These are phyloP conservation scores for Phialemoniopsis sp. DNA, from an alignment of 2,329 filamentous ascomycete genomes.

Conservation along the genomic window DNA sequence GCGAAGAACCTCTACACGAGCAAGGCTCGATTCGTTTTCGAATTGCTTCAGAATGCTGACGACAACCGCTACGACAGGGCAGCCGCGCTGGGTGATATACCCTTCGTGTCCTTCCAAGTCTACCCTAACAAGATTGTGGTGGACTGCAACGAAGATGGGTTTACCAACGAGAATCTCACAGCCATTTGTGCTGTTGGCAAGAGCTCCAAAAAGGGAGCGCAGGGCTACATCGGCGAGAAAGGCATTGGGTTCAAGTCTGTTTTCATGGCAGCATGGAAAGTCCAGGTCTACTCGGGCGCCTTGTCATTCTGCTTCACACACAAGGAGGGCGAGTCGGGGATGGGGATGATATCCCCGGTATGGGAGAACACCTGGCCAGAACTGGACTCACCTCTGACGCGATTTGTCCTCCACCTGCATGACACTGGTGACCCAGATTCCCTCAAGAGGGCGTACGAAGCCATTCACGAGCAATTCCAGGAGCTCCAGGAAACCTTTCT, in stretches of 20 bases:
- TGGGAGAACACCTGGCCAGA: slow-evolving; percentile 26
- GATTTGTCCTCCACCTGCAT: slow-evolving; percentile 32
- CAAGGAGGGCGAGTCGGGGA: slow-evolving; percentile 31
- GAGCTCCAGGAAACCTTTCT: slow-evolving; percentile 32
- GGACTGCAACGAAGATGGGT: slow-evolving; percentile 48
- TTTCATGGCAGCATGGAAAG: slow-evolving; percentile 39
- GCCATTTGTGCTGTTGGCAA: slow-evolving; percentile 40
- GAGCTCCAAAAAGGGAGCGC: slow-evolving; percentile 36
- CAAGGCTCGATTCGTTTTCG: slow-evolving; percentile 43
- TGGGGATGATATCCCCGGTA: slow-evolving; percentile 45
- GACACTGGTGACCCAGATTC: slow-evolving; percentile 13
- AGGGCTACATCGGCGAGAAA: slow-evolving; percentile 44
- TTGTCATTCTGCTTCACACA: slow-evolving; percentile 41
- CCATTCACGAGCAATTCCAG: slow-evolving; percentile 26
- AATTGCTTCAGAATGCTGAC: slow-evolving; percentile 51
- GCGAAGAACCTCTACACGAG: slow-evolving; percentile 36
- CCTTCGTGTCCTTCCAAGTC: slow-evolving; percentile 29
- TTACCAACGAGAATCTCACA: slow-evolving; percentile 30
- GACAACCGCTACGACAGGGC: slow-evolving; percentile 37
- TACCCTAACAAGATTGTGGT: slow-evolving; percentile 30
- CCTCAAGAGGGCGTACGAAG: slow-evolving; percentile 11
- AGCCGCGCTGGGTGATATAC: slow-evolving; percentile 9
- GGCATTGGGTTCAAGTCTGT: slow-evolving; percentile 49
- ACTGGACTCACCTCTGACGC: slow-evolving; percentile 17
- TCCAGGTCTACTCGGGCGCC: slow-evolving; percentile 36